Evolutionary conservation across 169 alveolate genomes (phyloP), one percentile per base, ranked within the genome.

Genomic region (Plasmodium cynomolgi): DNA sequence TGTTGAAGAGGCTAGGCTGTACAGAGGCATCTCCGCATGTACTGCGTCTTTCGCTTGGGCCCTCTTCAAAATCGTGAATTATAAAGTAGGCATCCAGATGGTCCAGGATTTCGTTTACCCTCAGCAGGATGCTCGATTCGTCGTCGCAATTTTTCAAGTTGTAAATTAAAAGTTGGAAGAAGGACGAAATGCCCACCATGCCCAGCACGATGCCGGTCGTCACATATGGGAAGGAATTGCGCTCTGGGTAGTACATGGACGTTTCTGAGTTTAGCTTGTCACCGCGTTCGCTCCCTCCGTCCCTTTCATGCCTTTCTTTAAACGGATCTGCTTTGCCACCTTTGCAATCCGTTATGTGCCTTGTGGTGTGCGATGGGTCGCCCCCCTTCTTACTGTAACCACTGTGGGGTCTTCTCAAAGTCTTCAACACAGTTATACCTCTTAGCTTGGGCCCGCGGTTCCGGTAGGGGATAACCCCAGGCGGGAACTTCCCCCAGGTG

Each of bases 81-180:
- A 88, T 88, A 88, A 88, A 88, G 26, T 88, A 88, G 62, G 39
- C 82, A 88, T 88, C 94, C 37, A 88, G 83, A 80, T 79, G 72
- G 37, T 34, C 23, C 72, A 88, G 72, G 47, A 88, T 80, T 41
- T 88, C 83, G 50, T 88, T 81, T 77, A 88, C 90, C 37, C 50
- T 72, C 20, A 68, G 34, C 50, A 39, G 41, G 56, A 88, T 80
- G 34, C 74, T 58, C 31, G 47, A 34, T 31, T 80, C 94, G 50
- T 77, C 74, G 29, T 88, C 81, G 41, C 94, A 88, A 88, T 80
- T 37, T 34, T 68, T 88, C 73, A 88, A 80, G 9, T 79, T 80
- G 62, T 88, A 88, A 58, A 88, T 88, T 39, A 88, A 80, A 88
- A 39, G 7, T 88, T 88, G 72, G 31, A 88, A 31, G 74, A 88